Conservation (phyloP, 2,329 filamentous ascomycete species). For the Cladosporium sphaerospermum region DNA sequence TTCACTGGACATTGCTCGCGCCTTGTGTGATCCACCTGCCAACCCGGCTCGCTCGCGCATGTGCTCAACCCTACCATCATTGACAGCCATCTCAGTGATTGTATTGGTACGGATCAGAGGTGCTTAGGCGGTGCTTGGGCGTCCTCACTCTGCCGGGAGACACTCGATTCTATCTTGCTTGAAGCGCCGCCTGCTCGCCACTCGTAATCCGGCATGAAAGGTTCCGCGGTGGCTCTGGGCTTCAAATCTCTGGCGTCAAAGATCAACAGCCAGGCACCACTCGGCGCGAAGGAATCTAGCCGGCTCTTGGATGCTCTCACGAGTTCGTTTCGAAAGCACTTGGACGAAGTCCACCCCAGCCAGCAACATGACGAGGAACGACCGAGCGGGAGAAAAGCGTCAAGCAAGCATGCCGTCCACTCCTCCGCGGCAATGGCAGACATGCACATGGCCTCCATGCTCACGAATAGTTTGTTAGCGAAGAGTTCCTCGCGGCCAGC, state of each 20-base stretch:
- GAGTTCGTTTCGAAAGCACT: conserved; percentile 56
- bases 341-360: conserved; percentile 52
- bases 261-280: conserved; percentile 47
- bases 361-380: conserved; percentile 18
- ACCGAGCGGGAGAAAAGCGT: not conserved
- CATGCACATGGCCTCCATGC: conserved; percentile 44
- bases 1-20: too few species aligned
- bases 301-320: conserved; percentile 56
- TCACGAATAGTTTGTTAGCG: conserved; percentile 46
- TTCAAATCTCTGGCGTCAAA: conserved; percentile 48
- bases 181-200: conserved; percentile 16
- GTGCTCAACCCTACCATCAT: too few species aligned
- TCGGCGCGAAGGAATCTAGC: conserved; percentile 52
- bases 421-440: conserved; percentile 37
- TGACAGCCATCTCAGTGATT: too few species aligned
- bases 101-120: too few species aligned
- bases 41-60: too few species aligned
- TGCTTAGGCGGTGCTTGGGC: too few species aligned
- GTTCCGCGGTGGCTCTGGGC: conserved; percentile 39
- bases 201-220: conserved; percentile 42
- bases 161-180: not conserved
- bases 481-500: not conserved
- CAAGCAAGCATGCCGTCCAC: conserved; percentile 13
- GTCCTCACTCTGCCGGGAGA: too few species aligned
- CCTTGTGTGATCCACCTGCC: too few species aligned